phyloP scores from a whole-genome alignment of 108 stramenopile species.

The Cyclostephanos tholiformis region DNA sequence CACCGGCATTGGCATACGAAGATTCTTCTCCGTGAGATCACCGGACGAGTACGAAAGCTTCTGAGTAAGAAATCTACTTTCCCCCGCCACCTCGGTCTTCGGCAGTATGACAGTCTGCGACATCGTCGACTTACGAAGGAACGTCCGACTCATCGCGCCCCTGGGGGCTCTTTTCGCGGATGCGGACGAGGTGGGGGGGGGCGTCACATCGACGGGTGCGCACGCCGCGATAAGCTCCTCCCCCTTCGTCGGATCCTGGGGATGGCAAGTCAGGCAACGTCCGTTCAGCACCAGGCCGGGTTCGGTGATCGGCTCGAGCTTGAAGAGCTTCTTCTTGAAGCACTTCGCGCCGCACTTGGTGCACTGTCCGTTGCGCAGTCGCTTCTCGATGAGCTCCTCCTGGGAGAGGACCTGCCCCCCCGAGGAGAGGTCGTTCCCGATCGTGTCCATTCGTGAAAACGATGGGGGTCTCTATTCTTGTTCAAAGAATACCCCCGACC shows the following conservation, averaged over 20 bases:
- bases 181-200: not conserved
- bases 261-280: constrained; percentile 69
- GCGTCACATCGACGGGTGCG: not conserved
- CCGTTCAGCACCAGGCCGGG: constrained; percentile 71
- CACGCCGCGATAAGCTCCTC: constrained; percentile 21
- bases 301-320: constrained; percentile 64
- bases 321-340: constrained; percentile 77
- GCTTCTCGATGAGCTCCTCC: constrained; percentile 54
- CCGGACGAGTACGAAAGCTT: too few species aligned
- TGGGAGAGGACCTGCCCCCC: constrained; percentile 72
- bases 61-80: too few species aligned
- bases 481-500: too few species aligned
- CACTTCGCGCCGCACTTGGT: constrained; percentile 74
- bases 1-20: too few species aligned
- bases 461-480: too few species aligned
- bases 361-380: constrained; percentile 75
- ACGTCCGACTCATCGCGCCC: not conserved
- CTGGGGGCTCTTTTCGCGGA: not conserved
- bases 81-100: too few species aligned
- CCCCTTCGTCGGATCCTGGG: constrained; percentile 36
- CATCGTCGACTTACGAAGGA: too few species aligned
- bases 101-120: too few species aligned
- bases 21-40: too few species aligned
- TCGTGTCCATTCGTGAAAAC: constrained; percentile 55
- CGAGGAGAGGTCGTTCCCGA: constrained; percentile 70